Conservation (phyloP, 2,329 filamentous ascomycete genomes). For the Didymella sp. region DNA sequence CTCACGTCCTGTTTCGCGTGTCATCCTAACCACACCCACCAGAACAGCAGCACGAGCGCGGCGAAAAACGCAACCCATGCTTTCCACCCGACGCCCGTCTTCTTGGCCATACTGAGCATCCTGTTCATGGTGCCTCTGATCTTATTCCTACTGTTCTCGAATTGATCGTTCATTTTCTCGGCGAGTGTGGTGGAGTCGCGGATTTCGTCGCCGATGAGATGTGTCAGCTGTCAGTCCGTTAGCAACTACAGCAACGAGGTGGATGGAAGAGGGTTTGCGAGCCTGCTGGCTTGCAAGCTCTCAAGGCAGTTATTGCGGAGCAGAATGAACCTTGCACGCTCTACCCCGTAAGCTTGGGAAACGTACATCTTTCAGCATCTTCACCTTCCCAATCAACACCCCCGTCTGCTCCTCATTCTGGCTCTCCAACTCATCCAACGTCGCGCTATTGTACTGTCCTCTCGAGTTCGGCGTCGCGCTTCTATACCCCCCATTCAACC, state of each 20-base stretch:
- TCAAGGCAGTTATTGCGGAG: too few relatives aligned
- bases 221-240: conserved; percentile 67
- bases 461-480: conserved; percentile 61
- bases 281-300: too few relatives aligned
- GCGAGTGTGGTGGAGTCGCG: conserved; percentile 85
- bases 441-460: conserved; percentile 82
- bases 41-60: conserved; percentile 81
- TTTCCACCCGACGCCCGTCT: conserved; percentile 93
- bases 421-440: conserved; percentile 90
- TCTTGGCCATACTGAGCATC: conserved; percentile 95
- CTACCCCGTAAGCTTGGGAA: neutral
- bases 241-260: neutral
- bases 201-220: conserved; percentile 95
- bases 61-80: conserved; percentile 91
- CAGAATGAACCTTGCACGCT: neutral
- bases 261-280: neutral
- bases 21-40: conserved; percentile 79
- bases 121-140: conserved; percentile 93
- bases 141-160: conserved; percentile 82
- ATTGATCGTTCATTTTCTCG: conserved; percentile 95
- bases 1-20: neutral
- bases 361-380: conserved; percentile 84
- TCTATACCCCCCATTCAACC: conserved; percentile 9
- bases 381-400: conserved; percentile 90
- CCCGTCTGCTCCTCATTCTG: conserved; percentile 92